Evolutionary conservation across 768 basidiomycete species (phyloP), one percentile per base, ranked within the genome.

Genomic region (Termitomyces bulborhizus): DNA sequence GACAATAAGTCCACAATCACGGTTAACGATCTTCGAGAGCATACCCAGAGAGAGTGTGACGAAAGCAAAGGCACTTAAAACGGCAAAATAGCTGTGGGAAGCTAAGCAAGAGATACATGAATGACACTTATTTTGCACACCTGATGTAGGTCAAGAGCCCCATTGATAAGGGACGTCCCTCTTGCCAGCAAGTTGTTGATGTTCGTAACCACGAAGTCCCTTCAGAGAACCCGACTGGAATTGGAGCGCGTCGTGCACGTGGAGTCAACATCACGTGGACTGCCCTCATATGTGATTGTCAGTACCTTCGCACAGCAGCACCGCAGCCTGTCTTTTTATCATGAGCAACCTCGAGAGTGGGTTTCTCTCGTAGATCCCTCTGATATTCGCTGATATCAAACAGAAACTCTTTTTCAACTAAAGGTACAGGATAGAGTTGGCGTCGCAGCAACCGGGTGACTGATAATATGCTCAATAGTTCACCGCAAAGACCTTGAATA

Each of bases 401-500:
- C 69, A 99, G 96, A 98, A 74, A 94, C 92, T 31, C 80, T 98
- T n/a, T 99, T 99, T 67, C 93, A 98, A 73, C 88, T 99, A 64
- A 99, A 99, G 83, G 96, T 94, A 56, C 52, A 53, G 45, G 51
- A 50, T 47, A 46, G 54, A 26, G 29, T 54, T 48, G 62, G 26
- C 26, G 1, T 61, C 24, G 24, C 27, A 44, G 21, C 27, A 29
- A 34, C 24, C 12, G 26, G 18, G 40, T 55, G 11, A 45, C 42
- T 55, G 24, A 56, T 39, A 6, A n/a, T 18, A n/a, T 2, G 12
- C 8, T 49, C 9, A 24, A 29, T 45, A 99, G 96, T 98, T 99
- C 78, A 99, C 97, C 18, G 94, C 97, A 58, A 99, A 98, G 82
- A 85, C 92, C 36, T 81, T 99, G 21, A 88, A 80, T 68, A 82